Conservation (phyloP, 768 basidiomycete genomes). For the Dacryopinax primogenitus region DNA sequence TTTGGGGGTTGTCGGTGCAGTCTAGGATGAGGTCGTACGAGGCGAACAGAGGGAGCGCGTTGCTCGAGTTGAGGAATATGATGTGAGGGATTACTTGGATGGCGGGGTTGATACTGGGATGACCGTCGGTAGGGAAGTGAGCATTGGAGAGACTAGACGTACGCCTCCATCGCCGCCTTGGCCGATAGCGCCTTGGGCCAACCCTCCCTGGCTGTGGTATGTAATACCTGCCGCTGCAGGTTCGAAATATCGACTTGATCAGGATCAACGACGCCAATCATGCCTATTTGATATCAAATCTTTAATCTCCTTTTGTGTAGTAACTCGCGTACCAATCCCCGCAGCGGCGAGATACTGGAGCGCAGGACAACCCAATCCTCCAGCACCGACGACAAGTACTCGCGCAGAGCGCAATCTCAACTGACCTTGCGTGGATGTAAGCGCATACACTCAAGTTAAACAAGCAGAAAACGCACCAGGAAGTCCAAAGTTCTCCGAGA, state of each 20-base stretch:
- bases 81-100: conserved; percentile 46
- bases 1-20: conserved; percentile 88
- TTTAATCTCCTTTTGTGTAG: neutral
- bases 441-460: neutral
- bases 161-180: conserved; percentile 54
- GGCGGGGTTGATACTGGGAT: conserved; percentile 59
- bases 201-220: conserved; percentile 57
- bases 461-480: conserved; percentile 40
- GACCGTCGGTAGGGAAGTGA: conserved; percentile 4
- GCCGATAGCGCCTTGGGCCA: conserved; percentile 75
- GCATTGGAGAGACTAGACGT: conserved; percentile 13
- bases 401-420: conserved; percentile 61
- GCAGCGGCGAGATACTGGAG: conserved; percentile 87
- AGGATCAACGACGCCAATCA: conserved; percentile 76
- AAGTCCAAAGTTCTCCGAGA: conserved; percentile 75
- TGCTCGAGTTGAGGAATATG: conserved; percentile 43
- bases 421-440: conserved; percentile 45
- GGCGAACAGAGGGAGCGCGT: conserved; percentile 49
- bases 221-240: conserved; percentile 85
- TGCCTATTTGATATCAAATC: conserved; percentile 39
- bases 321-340: conserved; percentile 57
- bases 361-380: conserved; percentile 91
- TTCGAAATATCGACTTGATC: conserved; percentile 82
- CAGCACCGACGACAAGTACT: conserved; percentile 83
- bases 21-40: conserved; percentile 72